Percentiles rank a stretch among this genome's conserved stretches.
Conservation (phyloP, 495 filamentous ascomycete genomes). For the Penicillium verhagenii region DNA sequence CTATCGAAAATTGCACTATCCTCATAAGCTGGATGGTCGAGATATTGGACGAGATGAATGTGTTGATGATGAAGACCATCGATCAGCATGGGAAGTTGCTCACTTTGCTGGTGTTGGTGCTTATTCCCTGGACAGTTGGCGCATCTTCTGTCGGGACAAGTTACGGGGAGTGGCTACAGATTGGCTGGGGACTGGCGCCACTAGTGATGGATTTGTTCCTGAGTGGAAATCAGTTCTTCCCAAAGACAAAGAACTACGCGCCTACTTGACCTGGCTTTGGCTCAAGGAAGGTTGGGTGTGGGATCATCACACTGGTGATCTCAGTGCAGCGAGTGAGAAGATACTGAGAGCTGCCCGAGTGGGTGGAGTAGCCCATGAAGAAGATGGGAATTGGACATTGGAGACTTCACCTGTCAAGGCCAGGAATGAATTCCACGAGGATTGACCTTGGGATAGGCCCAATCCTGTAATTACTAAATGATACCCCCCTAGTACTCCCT, state of each 20-base stretch:
- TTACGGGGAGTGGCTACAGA: constrained; percentile 60
- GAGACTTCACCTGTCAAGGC: constrained; percentile 38
- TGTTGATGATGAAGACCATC: constrained; percentile 39
- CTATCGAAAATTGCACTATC: constrained; percentile 71
- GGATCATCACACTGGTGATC: constrained; percentile 70
- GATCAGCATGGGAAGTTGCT: constrained; percentile 77
- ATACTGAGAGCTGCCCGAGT: constrained; percentile 56
- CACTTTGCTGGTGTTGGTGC: constrained; percentile 79
- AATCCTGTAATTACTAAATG: too few species aligned
- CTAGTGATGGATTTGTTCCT: constrained; percentile 30
- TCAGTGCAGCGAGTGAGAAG: constrained; percentile 52
- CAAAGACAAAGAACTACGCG: constrained; percentile 82
- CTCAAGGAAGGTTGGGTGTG: constrained; percentile 79
- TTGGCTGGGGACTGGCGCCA: constrained; percentile 54
- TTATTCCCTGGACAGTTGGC: constrained; percentile 89
- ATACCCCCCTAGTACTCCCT: too few species aligned
- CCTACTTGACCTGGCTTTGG: constrained; percentile 90
- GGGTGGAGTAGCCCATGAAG: constrained; percentile 63
- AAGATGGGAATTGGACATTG: constrained; percentile 49
- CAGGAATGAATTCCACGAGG: constrained; percentile 27
- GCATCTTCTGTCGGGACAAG: constrained; percentile 87
- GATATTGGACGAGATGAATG: constrained; percentile 53
- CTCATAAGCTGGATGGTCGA: constrained; percentile 50
- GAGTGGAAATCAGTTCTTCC: constrained; percentile 92
- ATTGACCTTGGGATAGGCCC: too few species aligned